Percentiles rank a stretch among this genome's conserved stretches.
phyloP scores from a whole-genome alignment of 805 yeast genomes.

The Yamadazyma sp. region DNA sequence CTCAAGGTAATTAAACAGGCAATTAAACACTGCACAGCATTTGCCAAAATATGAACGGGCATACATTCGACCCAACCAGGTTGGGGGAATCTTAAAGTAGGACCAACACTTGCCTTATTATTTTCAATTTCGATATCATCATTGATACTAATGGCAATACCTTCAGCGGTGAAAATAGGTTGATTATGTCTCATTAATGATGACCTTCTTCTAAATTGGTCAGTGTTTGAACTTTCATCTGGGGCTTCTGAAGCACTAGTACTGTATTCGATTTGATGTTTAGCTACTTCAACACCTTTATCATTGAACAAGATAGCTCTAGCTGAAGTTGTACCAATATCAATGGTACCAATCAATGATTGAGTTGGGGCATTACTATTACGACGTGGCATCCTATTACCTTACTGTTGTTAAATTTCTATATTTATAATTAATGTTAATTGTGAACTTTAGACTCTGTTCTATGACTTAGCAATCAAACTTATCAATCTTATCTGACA shows the following conservation, averaged over 20 bases:
- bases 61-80: slow-evolving; percentile 96
- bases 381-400: slow-evolving; percentile 43
- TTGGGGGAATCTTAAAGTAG: slow-evolving; percentile 72
- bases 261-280: slow-evolving; percentile 86
- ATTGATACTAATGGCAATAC: slow-evolving; percentile 61
- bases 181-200: slow-evolving; percentile 45
- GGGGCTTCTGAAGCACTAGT: slow-evolving; percentile 64
- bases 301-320: slow-evolving; percentile 78
- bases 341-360: slow-evolving; percentile 66
- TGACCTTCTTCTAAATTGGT: slow-evolving; percentile 43
- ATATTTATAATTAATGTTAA: too few relatives aligned
- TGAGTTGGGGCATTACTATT: slow-evolving; percentile 37
- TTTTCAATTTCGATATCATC: slow-evolving; percentile 64
- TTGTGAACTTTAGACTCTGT: too few relatives aligned
- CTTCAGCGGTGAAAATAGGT: slow-evolving; percentile 71
- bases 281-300: slow-evolving; percentile 75
- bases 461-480: too few relatives aligned
- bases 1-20: slow-evolving; percentile 59
- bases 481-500: too few relatives aligned
- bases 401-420: too few relatives aligned
- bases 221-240: slow-evolving; percentile 38
- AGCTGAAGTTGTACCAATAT: slow-evolving; percentile 90
- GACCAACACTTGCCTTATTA: slow-evolving; percentile 48
- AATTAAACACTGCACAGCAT: slow-evolving; percentile 76
- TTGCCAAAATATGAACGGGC: slow-evolving; percentile 77